These are phyloP conservation scores for Aspergillus tamarii DNA, from an alignment of 2,329 filamentous ascomycete genomes.

Conservation along the genomic window DNA sequence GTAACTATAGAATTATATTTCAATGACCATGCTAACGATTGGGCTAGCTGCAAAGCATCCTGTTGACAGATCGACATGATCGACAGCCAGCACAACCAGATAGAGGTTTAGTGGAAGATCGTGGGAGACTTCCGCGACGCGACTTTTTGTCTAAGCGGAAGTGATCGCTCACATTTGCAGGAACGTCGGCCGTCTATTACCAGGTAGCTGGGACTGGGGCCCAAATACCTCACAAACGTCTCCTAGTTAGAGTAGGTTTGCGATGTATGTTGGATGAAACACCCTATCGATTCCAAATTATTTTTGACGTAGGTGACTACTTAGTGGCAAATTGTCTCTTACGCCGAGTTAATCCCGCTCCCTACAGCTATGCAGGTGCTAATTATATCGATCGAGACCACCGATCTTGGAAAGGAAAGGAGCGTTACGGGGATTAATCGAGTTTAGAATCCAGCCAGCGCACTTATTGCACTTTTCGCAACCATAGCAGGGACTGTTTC, in stretches of 20 bases:
- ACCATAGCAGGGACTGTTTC: neutral
- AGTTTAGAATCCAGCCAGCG: neutral
- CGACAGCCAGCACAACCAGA: constrained; percentile 11
- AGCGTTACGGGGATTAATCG: neutral
- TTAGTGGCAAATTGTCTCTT: neutral
- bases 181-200: neutral
- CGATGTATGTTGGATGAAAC: constrained; percentile 2
- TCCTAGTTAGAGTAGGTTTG: neutral
- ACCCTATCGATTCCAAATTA: neutral
- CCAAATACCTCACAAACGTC: neutral
- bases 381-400: neutral
- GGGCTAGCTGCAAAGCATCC: neutral
- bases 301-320: neutral
- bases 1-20: neutral
- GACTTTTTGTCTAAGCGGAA: constrained; percentile 13
- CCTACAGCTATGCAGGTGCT: neutral
- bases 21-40: neutral
- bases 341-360: neutral
- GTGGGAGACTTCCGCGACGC: constrained; percentile 15
- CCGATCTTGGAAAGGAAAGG: neutral
- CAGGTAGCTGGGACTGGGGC: constrained; percentile 2
- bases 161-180: constrained; percentile 34
- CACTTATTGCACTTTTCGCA: neutral
- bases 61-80: constrained; percentile 16
- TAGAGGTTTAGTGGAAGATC: constrained; percentile 25